Evolutionary conservation across 352 stramenopile genomes (phyloP), one percentile per base, ranked within the genome.

Genomic region (Phytophthora brassicae): DNA sequence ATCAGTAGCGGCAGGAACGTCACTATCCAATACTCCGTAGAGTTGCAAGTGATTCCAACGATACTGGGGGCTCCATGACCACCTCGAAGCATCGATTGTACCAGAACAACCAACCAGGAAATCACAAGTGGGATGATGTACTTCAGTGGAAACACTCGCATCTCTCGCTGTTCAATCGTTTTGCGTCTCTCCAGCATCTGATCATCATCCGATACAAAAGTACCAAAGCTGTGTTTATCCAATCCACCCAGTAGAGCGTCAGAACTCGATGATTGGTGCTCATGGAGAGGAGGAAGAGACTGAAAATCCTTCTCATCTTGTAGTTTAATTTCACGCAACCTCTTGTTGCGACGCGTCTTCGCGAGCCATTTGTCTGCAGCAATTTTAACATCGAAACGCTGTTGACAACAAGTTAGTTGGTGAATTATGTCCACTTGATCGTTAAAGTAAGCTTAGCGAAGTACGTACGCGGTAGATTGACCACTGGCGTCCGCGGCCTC

Each of bases 41-140:
- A 97, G 59, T 93, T 94, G 73, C 96, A 99, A n/a, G 81, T 60
- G 43, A 99, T 92, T 52, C 96, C 97, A 35, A 99, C 68, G 20
- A 92, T 62, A 38, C 81, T 91, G 1, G 77, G 73, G 0, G 74
- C 59, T 38, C 86, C 84, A 41, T 94, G 86, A 19, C 84, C 86
- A 36, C 86, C 86, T 29, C 85, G 81, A 28, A 94, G 53, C 53
- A 94, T 60, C 17, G 81, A 83, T 56, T 94, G 86, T 8, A 82
- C 41, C 26, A 94, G 68, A 7, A 94, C 71, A 22, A 92, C 43
- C 13, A 92, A 65, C 86, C 86, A 94, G n/a, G 81, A 74, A 8
- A 75, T 20, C 9, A 90, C 61, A 8, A 93, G 63, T 13, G 81
- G 77, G 1, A 81, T 28, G 19, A 92, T 66, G 66, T 87, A 75